Base-by-base conservation (phyloP, 257 asterid species). In the Thymus quinquecostatus region DNA sequence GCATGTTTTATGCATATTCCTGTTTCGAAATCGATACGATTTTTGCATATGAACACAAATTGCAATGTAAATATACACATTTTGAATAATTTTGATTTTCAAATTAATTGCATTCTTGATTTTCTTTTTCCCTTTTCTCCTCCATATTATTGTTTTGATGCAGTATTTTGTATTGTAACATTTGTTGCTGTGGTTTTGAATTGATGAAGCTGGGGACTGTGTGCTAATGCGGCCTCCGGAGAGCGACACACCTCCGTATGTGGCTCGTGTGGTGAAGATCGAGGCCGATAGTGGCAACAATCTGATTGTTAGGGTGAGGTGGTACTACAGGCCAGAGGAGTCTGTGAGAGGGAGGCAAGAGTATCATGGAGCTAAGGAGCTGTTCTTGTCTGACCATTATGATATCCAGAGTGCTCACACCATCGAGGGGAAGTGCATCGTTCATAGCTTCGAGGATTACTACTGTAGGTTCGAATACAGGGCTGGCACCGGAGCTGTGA, bases 311-410 rank as follows among this genome's bases (percentile, higher is more conserved):
- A 72, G 71, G 27, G 88, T 87, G 21, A 80, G 89, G 66, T 89
- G 95, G 96, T 89, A 84, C 58, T 87, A 87, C 68, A 78, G 93
- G 78, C 96, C 91, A 30, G 93, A 89, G 83, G 96, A 89, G 70
- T 79, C 92, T 36, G 40, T 49, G 21, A 89, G 86, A 21, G 96
- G 96, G 53, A 79, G 94, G 56, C 82, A 81, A 54, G 83, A 82
- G 66, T 89, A 84, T 61, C 92, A 87, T 62, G 96, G 96, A n/a
- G 79, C 79, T 0, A 89, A 85, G 75, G 96, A 89, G 76, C 40
- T 89, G 14, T 82, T 87, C 77, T 49, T 87, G 58, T 87, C 91
- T 0, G 91, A 89, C 62, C 91, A 86, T 74, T 71, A 14, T 28
- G 95, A 87, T 59, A 54, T 76, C 29, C 92, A 89, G 79, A 87